Conservation (phyloP, 371 early-diverging fungal genomes). For the Smittium mucronatum region DNA sequence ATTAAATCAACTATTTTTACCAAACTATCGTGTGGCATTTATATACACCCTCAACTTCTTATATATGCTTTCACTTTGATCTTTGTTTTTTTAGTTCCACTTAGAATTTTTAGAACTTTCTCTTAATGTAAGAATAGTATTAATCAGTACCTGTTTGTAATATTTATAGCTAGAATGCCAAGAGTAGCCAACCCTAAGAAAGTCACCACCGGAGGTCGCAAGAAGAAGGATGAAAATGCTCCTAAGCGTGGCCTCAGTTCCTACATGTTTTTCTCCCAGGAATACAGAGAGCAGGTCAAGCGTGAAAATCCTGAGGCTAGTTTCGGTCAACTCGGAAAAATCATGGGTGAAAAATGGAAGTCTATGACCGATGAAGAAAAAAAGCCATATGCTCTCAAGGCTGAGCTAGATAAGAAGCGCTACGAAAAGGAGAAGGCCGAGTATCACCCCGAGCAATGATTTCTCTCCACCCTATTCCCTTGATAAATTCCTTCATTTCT, state of each 20-base stretch:
- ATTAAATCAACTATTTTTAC: no score
- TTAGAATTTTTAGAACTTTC: no score
- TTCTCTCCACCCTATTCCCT: background rate
- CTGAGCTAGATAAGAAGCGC: slow-evolving; percentile 54
- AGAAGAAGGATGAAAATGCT: slow-evolving; percentile 39
- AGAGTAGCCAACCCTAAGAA: slow-evolving; percentile 2
- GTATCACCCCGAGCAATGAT: slow-evolving; percentile 13
- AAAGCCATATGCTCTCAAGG: slow-evolving; percentile 38
- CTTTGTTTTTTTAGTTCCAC: no score
- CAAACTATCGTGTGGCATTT: no score
- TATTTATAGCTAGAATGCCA: background rate
- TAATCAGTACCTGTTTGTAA: no score
- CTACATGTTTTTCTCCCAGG: slow-evolving; percentile 71
- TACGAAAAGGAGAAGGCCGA: slow-evolving; percentile 57
- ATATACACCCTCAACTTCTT: no score
- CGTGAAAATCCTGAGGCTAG: slow-evolving; percentile 60
- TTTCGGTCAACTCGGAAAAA: slow-evolving; percentile 65
- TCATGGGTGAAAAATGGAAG: slow-evolving; percentile 73
- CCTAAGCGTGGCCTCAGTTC: slow-evolving; percentile 76
- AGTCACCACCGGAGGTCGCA: slow-evolving; percentile 16
- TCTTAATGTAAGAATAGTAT: no score
- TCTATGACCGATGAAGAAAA: slow-evolving; percentile 40
- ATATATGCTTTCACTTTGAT: no score
- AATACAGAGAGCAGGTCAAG: slow-evolving; percentile 50
- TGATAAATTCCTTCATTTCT: no score